Evolutionary conservation across 352 stramenopile genomes (phyloP).

Genomic region (Pythium sukuiense): DNA sequence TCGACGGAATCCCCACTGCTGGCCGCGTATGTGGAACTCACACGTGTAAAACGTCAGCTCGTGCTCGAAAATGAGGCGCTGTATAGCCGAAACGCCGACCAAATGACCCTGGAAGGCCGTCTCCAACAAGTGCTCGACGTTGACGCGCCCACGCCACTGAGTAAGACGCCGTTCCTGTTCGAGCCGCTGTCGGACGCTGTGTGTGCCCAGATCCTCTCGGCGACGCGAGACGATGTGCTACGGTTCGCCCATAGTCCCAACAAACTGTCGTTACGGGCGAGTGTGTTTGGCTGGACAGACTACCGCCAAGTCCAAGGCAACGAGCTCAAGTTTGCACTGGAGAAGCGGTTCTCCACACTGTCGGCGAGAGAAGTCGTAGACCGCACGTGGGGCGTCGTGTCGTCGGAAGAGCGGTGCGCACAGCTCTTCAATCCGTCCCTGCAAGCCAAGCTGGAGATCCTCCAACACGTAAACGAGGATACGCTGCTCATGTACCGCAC

Average conservation of each 20-base stretch:
- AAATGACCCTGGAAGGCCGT: slow-evolving; percentile 21
- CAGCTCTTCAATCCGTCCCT: slow-evolving; percentile 51
- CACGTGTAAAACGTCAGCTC: slow-evolving; percentile 10
- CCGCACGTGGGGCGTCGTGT: slow-evolving; percentile 55
- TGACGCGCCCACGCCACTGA: slow-evolving; percentile 5
- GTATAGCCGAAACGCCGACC: slow-evolving; percentile 10
- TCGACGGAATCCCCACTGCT: neutral
- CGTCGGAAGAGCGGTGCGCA: slow-evolving; percentile 37
- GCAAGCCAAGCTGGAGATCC: slow-evolving; percentile 40
- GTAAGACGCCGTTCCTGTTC: slow-evolving; percentile 4
- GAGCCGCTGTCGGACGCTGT: neutral
- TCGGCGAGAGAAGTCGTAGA: slow-evolving; percentile 38
- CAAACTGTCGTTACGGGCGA: slow-evolving; percentile 42
- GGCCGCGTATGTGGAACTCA: slow-evolving; percentile 7
- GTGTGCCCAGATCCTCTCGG: neutral
- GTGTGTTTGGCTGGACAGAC: slow-evolving; percentile 66
- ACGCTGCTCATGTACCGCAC: slow-evolving; percentile 64
- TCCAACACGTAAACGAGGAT: slow-evolving; percentile 49
- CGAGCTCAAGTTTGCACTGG: slow-evolving; percentile 56
- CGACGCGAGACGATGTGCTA: slow-evolving; percentile 8
- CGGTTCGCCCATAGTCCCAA: slow-evolving; percentile 39
- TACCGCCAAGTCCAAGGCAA: slow-evolving; percentile 45
- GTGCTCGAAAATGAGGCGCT: slow-evolving; percentile 19
- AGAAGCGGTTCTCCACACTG: slow-evolving; percentile 52
- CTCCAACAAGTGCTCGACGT: slow-evolving; percentile 21